A percentile compares a stretch with the other conserved stretches of the same genome.
phyloP scores from a whole-genome alignment of 169 alveolate genomes.

The Eimeria zaria region DNA sequence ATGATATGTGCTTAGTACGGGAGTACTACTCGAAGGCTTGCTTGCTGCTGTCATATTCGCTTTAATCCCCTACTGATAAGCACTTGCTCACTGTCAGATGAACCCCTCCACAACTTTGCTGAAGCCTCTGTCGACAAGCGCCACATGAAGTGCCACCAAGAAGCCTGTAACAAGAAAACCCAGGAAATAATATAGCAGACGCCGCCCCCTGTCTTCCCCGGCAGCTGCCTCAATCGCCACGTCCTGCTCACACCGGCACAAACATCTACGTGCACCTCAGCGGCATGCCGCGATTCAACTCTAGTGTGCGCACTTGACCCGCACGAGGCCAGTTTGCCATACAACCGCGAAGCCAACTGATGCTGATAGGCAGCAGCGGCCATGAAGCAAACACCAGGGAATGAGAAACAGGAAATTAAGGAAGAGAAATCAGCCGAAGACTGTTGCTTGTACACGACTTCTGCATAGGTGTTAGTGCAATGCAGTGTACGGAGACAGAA shows the following conservation, averaged over 20 bases:
- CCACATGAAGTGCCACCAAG: constrained; percentile 42
- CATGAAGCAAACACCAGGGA: neutral
- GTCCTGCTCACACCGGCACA: constrained; percentile 46
- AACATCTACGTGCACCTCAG: neutral
- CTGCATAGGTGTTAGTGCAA: neutral
- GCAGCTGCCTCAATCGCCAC: constrained; percentile 68
- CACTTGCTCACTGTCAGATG: constrained; percentile 22
- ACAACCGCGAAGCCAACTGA: neutral
- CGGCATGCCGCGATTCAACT: neutral
- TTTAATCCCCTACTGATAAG: neutral
- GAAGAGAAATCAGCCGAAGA: neutral
- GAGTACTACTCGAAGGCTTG: neutral
- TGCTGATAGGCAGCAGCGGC: neutral
- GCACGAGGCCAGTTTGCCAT: neutral
- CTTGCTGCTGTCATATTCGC: neutral
- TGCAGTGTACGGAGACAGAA: neutral
- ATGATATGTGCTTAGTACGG: too few species aligned
- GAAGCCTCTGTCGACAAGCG: constrained; percentile 37
- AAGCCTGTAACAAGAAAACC: constrained; percentile 7
- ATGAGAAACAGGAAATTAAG: neutral
- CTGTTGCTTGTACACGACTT: neutral
- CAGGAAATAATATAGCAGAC: constrained; percentile 40
- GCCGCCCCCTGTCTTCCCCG: constrained; percentile 12
- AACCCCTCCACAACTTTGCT: constrained; percentile 50
- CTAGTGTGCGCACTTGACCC: neutral